Evolutionary conservation across 73 alveolate species (phyloP).

Genomic region (Paramecium tetraurelia): DNA sequence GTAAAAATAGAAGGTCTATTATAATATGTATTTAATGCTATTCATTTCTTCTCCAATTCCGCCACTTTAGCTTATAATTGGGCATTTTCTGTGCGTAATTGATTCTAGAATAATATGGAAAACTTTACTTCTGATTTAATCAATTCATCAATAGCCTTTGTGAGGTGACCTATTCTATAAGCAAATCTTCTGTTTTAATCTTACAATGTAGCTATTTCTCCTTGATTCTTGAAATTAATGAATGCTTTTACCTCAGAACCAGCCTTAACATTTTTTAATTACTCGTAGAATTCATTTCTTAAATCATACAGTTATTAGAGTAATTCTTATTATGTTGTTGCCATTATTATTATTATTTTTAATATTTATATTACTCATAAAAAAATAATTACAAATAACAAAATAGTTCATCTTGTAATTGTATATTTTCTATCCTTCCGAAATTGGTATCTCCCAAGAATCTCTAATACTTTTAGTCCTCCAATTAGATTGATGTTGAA

Average conservation of each 20-base stretch:
- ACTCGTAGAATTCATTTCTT: background rate
- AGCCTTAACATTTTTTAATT: background rate
- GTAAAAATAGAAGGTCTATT: background rate
- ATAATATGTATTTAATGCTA: background rate
- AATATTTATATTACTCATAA: background rate
- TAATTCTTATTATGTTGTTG: background rate
- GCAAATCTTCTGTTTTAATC: background rate
- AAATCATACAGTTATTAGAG: background rate
- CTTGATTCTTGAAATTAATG: background rate
- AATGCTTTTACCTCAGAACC: background rate
- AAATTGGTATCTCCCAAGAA: background rate
- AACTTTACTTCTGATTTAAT: background rate
- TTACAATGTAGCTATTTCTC: background rate
- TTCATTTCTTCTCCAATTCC: background rate
- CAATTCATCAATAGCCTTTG: slow-evolving; percentile 3
- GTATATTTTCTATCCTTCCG: too few species aligned
- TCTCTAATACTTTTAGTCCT: background rate
- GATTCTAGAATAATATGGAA: background rate
- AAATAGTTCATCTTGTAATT: background rate
- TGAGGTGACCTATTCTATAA: background rate
- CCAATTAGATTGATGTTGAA: too few species aligned
- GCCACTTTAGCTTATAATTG: background rate
- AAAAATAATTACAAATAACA: background rate
- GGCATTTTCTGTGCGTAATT: background rate
- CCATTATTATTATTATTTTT: background rate